Conservation (phyloP, 768 basidiomycete genomes). For the Russula sp. region DNA sequence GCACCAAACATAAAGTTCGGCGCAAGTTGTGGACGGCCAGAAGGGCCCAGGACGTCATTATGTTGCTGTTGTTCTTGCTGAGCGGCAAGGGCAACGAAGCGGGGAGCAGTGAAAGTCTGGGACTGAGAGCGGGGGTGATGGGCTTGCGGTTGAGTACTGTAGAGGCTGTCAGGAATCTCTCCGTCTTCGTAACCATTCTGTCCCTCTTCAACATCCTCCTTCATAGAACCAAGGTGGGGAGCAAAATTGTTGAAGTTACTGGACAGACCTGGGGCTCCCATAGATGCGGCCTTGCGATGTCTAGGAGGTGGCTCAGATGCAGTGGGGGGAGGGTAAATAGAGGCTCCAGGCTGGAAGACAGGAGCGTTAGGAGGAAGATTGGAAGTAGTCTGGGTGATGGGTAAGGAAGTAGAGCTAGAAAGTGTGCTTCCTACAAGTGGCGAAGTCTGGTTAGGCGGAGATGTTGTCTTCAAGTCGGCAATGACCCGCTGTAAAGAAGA, state of each 20-base stretch:
- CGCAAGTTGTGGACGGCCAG: constrained; percentile 82
- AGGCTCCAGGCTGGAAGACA: constrained; percentile 64
- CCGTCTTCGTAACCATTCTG: constrained; percentile 58
- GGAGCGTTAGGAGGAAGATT: constrained; percentile 61
- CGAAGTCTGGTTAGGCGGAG: constrained; percentile 47
- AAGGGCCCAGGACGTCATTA: constrained; percentile 52
- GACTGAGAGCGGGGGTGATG: constrained; percentile 71
- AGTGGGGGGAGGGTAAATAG: constrained; percentile 42
- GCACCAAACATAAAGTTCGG: constrained; percentile 89
- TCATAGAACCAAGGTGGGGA: constrained; percentile 76
- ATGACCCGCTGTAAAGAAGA: constrained; percentile 91
- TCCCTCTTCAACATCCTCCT: constrained; percentile 70
- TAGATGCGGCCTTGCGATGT: constrained; percentile 77
- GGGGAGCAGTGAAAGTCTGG: constrained; percentile 82
- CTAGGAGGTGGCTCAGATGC: constrained; percentile 44
- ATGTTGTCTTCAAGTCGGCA: constrained; percentile 83
- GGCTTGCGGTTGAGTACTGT: constrained; percentile 35
- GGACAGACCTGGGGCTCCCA: constrained; percentile 51
- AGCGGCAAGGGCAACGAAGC: constrained; percentile 75
- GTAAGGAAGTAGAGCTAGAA: constrained; percentile 35
- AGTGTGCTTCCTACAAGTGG: constrained; percentile 35
- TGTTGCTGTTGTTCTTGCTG: constrained; percentile 45
- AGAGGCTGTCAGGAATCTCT: constrained; percentile 59
- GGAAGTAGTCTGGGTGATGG: constrained; percentile 42
- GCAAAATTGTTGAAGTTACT: constrained; percentile 65